Evolutionary conservation across 805 yeast species (phyloP).

Genomic region (Starmerella gropengiesseri): DNA sequence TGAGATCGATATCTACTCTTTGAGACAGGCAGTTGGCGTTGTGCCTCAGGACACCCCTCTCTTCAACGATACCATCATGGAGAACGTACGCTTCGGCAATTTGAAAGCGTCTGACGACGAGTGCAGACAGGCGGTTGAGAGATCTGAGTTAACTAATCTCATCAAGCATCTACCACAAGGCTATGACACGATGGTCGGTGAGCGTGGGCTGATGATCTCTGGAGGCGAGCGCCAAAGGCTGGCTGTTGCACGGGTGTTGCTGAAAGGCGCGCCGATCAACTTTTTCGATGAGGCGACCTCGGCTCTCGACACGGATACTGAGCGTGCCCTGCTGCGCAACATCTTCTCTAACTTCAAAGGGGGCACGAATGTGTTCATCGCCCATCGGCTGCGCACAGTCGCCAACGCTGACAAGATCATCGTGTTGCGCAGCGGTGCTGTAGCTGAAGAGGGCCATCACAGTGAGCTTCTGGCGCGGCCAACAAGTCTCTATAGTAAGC

Average conservation of each 20-base stretch:
- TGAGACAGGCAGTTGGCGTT: conserved; percentile 70
- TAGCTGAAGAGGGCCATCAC: conserved; percentile 84
- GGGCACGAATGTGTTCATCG: conserved; percentile 79
- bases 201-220: conserved; percentile 93
- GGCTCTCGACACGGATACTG: conserved; percentile 94
- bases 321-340: conserved; percentile 67
- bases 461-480: conserved; percentile 42
- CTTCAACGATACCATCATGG: conserved; percentile 80
- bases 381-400: conserved; percentile 85
- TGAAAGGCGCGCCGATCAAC: conserved; percentile 78
- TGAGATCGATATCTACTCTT: conserved; percentile 59
- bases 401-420: conserved; percentile 90
- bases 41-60: conserved; percentile 97
- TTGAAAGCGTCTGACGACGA: conserved; percentile 63
- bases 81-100: conserved; percentile 79
- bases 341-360: conserved; percentile 55
- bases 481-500: conserved; percentile 57
- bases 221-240: conserved; percentile 98
- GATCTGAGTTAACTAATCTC: conserved; percentile 58
- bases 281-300: conserved; percentile 95
- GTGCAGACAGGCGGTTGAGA: conserved; percentile 48
- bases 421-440: conserved; percentile 66
- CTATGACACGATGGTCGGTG: conserved; percentile 79
- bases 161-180: conserved; percentile 74
- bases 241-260: conserved; percentile 82